Percentiles rank a stretch among this genome's conserved stretches.
phyloP scores from a whole-genome alignment of 148 eudicot genomes.

The Cornus controversa region DNA sequence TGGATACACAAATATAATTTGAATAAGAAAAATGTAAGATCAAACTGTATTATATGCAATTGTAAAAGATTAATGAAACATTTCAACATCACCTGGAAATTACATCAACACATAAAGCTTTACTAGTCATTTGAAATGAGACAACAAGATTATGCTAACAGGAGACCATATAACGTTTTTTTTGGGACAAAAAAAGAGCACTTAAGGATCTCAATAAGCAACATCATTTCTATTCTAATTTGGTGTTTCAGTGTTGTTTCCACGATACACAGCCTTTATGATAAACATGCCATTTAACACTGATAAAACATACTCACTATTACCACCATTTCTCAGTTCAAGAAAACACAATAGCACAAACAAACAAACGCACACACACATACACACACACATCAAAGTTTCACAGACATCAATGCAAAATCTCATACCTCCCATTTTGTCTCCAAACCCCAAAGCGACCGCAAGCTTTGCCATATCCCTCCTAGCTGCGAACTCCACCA shows the following conservation, averaged over 20 bases:
- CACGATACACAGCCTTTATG: background rate
- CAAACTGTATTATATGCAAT: background rate
- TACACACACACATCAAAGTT: background rate
- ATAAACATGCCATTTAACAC: background rate
- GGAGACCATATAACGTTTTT: background rate
- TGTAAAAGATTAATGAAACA: background rate
- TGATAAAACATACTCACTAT: background rate
- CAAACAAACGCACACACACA: background rate
- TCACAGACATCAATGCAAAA: no score
- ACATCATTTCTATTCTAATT: background rate
- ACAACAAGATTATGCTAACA: background rate
- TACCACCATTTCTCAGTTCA: background rate
- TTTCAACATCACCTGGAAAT: background rate
- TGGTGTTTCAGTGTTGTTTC: background rate
- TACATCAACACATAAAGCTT: background rate
- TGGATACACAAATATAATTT: background rate
- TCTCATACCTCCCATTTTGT: constrained; percentile 42
- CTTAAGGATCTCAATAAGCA: background rate
- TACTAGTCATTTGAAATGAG: background rate
- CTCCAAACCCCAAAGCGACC: constrained; percentile 43
- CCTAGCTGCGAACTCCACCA: constrained; percentile 44
- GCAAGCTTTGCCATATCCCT: constrained; percentile 62
- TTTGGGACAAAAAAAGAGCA: background rate
- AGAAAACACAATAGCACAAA: background rate
- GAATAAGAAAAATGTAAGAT: no score